Base-by-base conservation (phyloP, 2,329 filamentous ascomycete genomes). In the Paraphoma chrysanthemicola region DNA sequence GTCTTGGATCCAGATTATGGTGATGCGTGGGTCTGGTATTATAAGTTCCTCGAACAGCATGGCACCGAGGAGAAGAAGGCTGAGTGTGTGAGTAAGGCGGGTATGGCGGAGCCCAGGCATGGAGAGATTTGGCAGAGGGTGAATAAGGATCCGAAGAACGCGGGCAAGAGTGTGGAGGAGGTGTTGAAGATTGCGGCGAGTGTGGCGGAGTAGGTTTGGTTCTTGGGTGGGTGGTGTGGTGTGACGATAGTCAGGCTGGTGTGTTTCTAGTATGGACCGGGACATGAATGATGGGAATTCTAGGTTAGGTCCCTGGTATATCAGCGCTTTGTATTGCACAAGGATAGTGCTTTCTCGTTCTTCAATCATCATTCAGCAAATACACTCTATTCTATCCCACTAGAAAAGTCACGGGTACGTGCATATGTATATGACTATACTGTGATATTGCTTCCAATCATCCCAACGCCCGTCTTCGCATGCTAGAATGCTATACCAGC, bases 11-110 rank as follows among this genome's bases (percentile, higher is more conserved):
- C 89, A 36, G 93, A 98, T 75, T 81, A 88, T 48, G 95, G 95
- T 48, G 96, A 99, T 80, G 91, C 88, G 10, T 99, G 96, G 96
- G 94, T 93, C 17, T 99, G 94, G 94, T 99, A 97, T 77, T 95
- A 93, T 77, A 93, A 94, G 77, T 99, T 98, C 76, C 73, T 98
- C 63, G 75, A 88, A 65, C 92, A 97, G 82, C 93, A 99, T 79
- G 96, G 95, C 9, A 97, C 93, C 5, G 89, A 92, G 72, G 94
- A 97, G 82, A 99, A 98, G 88, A 85, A 90, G 70, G 86, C 83
- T 30, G 95, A 98, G 72, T 90, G 97, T 31, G 76, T 97, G 6
- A 83, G 82, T 54, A 97, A 96, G 80, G 93, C 91, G 67, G 83
- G 90, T 31, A 80, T 90, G 47, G 93, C 88, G 54, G 95, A 98